Conservation (phyloP, 2,329 filamentous ascomycete genomes). For the Myriosclerotinia duriaeana region DNA sequence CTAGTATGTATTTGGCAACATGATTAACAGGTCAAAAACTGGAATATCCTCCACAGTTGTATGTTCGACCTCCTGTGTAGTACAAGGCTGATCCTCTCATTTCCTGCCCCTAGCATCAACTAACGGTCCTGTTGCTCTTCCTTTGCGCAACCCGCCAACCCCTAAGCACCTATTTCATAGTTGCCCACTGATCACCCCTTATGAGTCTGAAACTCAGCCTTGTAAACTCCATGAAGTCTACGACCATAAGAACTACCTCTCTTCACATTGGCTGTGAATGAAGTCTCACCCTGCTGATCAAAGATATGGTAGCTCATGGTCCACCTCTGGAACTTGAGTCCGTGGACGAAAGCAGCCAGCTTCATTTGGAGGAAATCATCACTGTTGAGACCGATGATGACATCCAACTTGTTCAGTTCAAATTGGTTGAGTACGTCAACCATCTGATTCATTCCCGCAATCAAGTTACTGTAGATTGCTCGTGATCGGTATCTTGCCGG, state of each 20-base stretch:
- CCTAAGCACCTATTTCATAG: no score
- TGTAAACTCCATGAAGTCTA: not conserved
- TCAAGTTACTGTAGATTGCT: not conserved
- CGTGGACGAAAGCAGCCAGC: not conserved
- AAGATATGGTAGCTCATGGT: not conserved
- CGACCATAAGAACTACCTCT: not conserved
- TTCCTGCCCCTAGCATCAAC: not conserved
- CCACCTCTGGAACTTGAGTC: not conserved
- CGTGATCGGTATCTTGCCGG: not conserved
- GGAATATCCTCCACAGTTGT: no score
- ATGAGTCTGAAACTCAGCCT: not conserved
- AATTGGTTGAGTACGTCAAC: not conserved
- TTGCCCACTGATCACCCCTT: not conserved
- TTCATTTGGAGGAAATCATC: not conserved
- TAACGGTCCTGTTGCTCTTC: no score
- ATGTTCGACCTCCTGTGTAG: no score
- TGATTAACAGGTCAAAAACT: no score
- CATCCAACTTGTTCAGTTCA: not conserved
- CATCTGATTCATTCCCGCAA: not conserved
- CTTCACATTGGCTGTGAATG: not conserved
- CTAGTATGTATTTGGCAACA: no score
- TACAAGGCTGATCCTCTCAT: no score
- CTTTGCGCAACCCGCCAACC: not conserved
- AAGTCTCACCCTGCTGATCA: not conserved
- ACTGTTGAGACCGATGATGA: not conserved